Base-by-base conservation (phyloP, 2,329 filamentous ascomycete species). In the Fusarium equiseti region DNA sequence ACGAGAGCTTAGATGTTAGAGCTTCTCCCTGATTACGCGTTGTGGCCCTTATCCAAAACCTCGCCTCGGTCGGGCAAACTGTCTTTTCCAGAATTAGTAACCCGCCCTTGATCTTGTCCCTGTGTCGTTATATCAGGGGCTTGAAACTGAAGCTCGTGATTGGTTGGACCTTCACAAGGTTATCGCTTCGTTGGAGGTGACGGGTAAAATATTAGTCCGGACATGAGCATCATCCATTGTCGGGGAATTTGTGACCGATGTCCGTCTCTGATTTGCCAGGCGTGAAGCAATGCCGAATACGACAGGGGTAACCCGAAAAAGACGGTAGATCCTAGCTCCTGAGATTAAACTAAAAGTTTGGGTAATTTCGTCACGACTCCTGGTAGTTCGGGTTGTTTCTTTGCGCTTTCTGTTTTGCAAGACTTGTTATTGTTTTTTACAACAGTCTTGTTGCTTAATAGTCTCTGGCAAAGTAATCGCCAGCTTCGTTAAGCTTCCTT, bases 11-110 rank as follows among this genome's bases (percentile, higher is more conserved):
- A 20, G 24, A 45, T 38, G 35, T 38, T 38, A 44, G 32, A 38
- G 43, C 40, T 46, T 38, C 51, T 68, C 68, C 68, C 54, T 71
- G 68, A 69, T 71, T 71, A 71, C 68, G 68, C 64, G 64, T 71
- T 65, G 55, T 52, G 32, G 40, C 46, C 59, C 38, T 20, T 20
- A 20, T 20, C 20, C 20, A 20, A 20, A 20, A 20, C 20, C 20
- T 20, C 20, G 20, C 20, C 20, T 20, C 20, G 20, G 20, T 20
- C 20, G 20, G 20, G 20, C 20, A 20, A 71, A 71, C 63, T 71
- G 68, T 59, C 66, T 62, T 70, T 60, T 66, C 66, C 67, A 66
- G 46, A 63, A 58, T 57, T 58, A 51, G 50, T 44, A 65, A 44
- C 45, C 35, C 20, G 52, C 59, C 50, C 49, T 53, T 20, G 46